Conservation (phyloP, 2,329 filamentous ascomycete species). For the Colletotrichum acutatum region DNA sequence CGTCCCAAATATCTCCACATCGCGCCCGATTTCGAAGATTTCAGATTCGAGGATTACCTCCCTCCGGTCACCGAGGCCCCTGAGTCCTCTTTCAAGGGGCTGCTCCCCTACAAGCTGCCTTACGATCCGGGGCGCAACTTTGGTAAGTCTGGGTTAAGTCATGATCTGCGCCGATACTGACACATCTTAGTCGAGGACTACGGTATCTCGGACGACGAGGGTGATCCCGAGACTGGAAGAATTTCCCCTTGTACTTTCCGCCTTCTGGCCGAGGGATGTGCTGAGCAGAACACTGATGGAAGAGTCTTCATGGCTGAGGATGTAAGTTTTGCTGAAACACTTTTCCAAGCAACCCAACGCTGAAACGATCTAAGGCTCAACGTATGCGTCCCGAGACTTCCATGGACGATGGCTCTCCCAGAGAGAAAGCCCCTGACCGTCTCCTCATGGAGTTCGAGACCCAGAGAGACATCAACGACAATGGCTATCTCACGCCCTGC, state of each 20-base stretch:
- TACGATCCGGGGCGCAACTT: slow-evolving; percentile 22
- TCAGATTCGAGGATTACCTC: slow-evolving; percentile 26
- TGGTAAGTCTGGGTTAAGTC: neutral
- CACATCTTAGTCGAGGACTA: slow-evolving; percentile 25
- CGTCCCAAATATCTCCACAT: slow-evolving; percentile 36
- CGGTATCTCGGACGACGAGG: slow-evolving; percentile 54
- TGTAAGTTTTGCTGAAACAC: slow-evolving; percentile 21
- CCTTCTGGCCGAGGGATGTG: slow-evolving; percentile 48
- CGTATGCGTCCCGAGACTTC: slow-evolving; percentile 32
- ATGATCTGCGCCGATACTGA: neutral
- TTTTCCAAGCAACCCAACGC: neutral
- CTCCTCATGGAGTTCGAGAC: slow-evolving; percentile 18
- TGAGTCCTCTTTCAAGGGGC: neutral
- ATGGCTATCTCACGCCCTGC: slow-evolving; percentile 30
- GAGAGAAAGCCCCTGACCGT: slow-evolving; percentile 17
- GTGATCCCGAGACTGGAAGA: slow-evolving; percentile 46
- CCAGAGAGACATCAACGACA: slow-evolving; percentile 40
- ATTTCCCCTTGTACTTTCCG: slow-evolving; percentile 56
- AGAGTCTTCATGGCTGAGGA: slow-evolving; percentile 37
- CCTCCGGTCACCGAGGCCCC: neutral
- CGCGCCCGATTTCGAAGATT: slow-evolving; percentile 18
- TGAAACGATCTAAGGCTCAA: slow-evolving; percentile 11
- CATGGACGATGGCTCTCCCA: neutral
- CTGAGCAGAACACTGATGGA: slow-evolving; percentile 42
- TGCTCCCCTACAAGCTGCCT: slow-evolving; percentile 7